Conservation (phyloP, 345 rosid species). For the Aurinia saxatilis region DNA sequence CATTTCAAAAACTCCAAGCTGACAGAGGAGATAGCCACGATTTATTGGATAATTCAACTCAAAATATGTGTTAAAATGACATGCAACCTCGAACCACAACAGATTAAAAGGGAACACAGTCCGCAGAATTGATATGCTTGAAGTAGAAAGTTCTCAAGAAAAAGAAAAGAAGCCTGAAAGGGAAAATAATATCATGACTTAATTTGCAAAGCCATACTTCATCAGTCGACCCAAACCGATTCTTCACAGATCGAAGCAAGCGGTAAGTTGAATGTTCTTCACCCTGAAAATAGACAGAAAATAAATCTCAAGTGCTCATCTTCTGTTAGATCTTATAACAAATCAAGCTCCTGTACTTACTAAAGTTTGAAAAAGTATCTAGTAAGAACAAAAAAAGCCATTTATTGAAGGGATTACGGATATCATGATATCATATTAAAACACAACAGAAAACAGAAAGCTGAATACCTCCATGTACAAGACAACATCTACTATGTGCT, state of each 20-base stretch:
- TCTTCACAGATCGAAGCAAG: constrained; percentile 88
- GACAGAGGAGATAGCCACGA: constrained; percentile 14
- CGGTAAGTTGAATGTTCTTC: constrained; percentile 81
- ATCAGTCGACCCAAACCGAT: constrained; percentile 89
- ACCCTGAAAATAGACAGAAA: constrained; percentile 44
- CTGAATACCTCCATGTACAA: constrained; percentile 82
- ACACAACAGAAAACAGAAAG: constrained; percentile 23
- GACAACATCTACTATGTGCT: constrained; percentile 97
- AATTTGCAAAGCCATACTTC: constrained; percentile 46
- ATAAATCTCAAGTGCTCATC: neutral
- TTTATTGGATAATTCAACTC: neutral
- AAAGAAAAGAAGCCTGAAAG: neutral
- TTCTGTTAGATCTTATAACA: neutral
- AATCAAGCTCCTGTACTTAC: neutral
- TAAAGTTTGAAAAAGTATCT: neutral
- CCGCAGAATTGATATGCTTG: neutral
- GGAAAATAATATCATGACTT: neutral
- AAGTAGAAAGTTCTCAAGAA: neutral
- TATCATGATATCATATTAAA: neutral
- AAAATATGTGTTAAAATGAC: neutral
- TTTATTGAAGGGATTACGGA: neutral
- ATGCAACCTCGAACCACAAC: constrained; percentile 4
- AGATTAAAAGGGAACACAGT: neutral
- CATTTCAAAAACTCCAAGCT: constrained; percentile 98
- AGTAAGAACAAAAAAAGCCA: neutral